Evolutionary conservation across 2,329 filamentous ascomycete genomes (phyloP), one percentile per base, ranked within the genome.

Genomic region (Pseudonectria foliicola): DNA sequence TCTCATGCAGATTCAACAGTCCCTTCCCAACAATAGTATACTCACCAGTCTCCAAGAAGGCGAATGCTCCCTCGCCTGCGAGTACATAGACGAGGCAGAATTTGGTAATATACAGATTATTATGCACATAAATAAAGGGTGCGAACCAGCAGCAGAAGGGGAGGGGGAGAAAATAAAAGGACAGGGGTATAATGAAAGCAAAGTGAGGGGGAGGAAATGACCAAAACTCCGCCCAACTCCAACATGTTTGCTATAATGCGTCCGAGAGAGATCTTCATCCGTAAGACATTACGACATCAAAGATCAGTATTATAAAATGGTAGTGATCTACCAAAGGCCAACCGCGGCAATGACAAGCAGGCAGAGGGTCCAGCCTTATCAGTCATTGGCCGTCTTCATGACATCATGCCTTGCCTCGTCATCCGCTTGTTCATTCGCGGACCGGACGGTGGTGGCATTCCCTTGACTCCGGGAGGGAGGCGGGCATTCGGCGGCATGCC

Each of bases 401-500:
- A 67, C 63, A 77, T 73, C 68, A 75, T 75, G 39, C 74, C 73
- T 34, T 78, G 53, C 42, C 75, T 66, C 40, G 75, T 79, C 66
- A 73, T 76, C 45, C 75, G 68, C 64, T 77, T 78, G 61, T 77
- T 74, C 73, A 78, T 75, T 44, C 61, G 63, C 32, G 70, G 67
- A 29, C 49, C 62, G 62, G 52, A 50, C 37, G 51, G 40, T 46
- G 59, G 39, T 43, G 60, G 45, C 11, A 45, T 43, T 25, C 39
- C 49, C 37, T 53, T 24, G 56, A 50, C 59, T 5, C 60, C 62
- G 13, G 65, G 63, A 37, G 40, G 38, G 25, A 44, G 44, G 11
- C 49, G 44, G 29, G 38, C 38, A 32, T 42, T 46, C 6, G 48
- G 37, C 25, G 42, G 48, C 35, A 50, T 47, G 24, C 51, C 51